Conservation (phyloP, 768 basidiomycete genomes). For the Hypholoma sublateritium region DNA sequence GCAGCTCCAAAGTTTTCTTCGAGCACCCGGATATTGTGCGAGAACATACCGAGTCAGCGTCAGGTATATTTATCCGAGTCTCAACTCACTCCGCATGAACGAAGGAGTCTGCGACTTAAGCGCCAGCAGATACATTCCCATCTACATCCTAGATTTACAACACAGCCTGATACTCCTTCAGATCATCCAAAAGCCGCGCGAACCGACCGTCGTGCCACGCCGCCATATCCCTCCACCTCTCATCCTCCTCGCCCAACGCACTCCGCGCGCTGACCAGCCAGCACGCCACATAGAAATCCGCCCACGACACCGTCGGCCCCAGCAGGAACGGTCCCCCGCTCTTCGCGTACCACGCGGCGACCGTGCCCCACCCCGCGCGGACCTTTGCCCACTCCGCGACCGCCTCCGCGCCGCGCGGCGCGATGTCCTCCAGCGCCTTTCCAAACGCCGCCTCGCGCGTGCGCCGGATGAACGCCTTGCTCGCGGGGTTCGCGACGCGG, state of each 20-base stretch:
- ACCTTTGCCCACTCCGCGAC: slow-evolving; percentile 15
- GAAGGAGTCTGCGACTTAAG: too few relatives aligned
- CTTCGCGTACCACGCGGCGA: slow-evolving; percentile 18
- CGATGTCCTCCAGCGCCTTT: background rate
- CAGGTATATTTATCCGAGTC: too few relatives aligned
- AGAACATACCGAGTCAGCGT: too few relatives aligned
- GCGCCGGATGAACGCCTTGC: background rate
- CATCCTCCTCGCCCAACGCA: slow-evolving; percentile 29
- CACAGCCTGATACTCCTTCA: slow-evolving; percentile 20
- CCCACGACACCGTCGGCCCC: slow-evolving; percentile 30
- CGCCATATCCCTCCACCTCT: slow-evolving; percentile 31
- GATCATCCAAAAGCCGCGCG: slow-evolving; percentile 19
- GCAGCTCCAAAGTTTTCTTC: too few relatives aligned
- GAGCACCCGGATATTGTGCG: too few relatives aligned
- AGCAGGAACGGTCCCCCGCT: slow-evolving; percentile 24
- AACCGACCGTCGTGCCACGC: slow-evolving; percentile 31
- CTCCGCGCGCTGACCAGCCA: slow-evolving; percentile 25
- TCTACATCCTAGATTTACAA: too few relatives aligned
- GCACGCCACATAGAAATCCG: slow-evolving; percentile 30
- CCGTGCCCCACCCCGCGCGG: slow-evolving; percentile 12
- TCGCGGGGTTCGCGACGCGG: background rate
- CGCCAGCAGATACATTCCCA: too few relatives aligned
- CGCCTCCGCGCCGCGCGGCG: background rate
- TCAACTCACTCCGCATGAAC: too few relatives aligned
- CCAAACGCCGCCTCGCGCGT: background rate